These are phyloP conservation scores for Xylaria nigripes DNA, from an alignment of 495 filamentous ascomycete genomes.

Conservation along the genomic window DNA sequence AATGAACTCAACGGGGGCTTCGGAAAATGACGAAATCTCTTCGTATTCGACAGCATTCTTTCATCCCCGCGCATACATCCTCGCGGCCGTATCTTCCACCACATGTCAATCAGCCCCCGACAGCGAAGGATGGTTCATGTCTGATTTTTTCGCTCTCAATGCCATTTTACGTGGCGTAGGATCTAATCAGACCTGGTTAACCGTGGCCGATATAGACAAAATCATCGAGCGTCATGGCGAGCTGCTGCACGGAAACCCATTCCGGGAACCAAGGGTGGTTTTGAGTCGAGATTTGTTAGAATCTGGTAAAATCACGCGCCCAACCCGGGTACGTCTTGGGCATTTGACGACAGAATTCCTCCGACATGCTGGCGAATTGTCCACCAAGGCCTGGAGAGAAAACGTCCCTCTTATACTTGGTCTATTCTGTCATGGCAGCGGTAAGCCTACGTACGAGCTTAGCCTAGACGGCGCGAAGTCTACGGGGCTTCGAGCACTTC, in stretches of 20 bases:
- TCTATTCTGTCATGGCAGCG: background rate
- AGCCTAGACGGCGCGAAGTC: background rate
- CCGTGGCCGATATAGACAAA: background rate
- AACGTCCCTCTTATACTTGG: background rate
- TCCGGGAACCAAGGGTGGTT: background rate
- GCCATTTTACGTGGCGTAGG: background rate
- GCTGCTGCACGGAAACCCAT: background rate
- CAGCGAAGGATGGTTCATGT: background rate
- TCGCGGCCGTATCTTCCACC: too few relatives aligned
- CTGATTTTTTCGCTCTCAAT: background rate
- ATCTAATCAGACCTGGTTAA: background rate
- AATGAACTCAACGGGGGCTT: too few relatives aligned
- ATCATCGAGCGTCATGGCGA: background rate
- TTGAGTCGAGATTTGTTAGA: background rate
- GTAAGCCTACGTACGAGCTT: background rate
- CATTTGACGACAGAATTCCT: background rate
- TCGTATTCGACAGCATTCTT: too few relatives aligned
- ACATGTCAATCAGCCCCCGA: too few relatives aligned
- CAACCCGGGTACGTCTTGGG: background rate
- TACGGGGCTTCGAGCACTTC: background rate
- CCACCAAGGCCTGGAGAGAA: background rate
- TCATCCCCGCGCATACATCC: too few relatives aligned
- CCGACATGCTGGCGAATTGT: background rate
- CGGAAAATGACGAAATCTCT: too few relatives aligned
- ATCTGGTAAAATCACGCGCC: background rate